Percentiles rank a stretch among this genome's conserved stretches.
Evolutionary conservation across 495 filamentous ascomycete species (phyloP).

Genomic region (Podospora didyma): DNA sequence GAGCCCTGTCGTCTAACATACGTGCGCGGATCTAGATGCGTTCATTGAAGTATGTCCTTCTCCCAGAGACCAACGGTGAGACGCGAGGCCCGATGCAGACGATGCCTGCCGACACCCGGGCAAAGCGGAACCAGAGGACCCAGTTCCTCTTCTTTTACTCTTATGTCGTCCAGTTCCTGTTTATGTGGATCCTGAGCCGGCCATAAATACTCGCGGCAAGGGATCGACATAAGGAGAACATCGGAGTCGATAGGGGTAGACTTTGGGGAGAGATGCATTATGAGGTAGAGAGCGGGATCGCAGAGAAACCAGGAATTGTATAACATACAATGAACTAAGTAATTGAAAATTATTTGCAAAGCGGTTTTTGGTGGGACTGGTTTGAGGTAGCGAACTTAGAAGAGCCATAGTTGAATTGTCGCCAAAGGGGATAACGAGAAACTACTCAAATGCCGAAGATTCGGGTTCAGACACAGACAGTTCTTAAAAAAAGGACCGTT

Average conservation of each 20-base stretch:
- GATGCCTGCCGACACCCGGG: constrained; percentile 57
- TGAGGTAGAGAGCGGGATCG: neutral
- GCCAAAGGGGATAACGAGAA: no score
- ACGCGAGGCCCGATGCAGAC: constrained; percentile 70
- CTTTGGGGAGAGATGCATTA: neutral
- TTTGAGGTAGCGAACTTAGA: no score
- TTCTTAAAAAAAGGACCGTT: no score
- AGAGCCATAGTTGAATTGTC: no score
- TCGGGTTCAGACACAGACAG: no score
- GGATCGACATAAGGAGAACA: neutral
- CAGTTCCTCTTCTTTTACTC: constrained; percentile 96
- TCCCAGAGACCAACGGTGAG: constrained; percentile 74
- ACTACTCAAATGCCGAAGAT: no score
- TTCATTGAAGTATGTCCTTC: constrained; percentile 89
- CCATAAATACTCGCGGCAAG: constrained; percentile 10
- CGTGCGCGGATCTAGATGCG: constrained; percentile 66
- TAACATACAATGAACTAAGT: neutral
- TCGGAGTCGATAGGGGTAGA: neutral
- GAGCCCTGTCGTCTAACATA: constrained; percentile 13
- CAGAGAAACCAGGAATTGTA: neutral
- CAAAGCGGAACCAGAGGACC: constrained; percentile 82
- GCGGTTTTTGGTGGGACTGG: no score
- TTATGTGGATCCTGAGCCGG: constrained; percentile 85
- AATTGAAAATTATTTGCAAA: no score
- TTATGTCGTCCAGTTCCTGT: constrained; percentile 86